These are phyloP conservation scores for Ogataea neopini DNA, from an alignment of 805 yeast genomes.

Conservation along the genomic window DNA sequence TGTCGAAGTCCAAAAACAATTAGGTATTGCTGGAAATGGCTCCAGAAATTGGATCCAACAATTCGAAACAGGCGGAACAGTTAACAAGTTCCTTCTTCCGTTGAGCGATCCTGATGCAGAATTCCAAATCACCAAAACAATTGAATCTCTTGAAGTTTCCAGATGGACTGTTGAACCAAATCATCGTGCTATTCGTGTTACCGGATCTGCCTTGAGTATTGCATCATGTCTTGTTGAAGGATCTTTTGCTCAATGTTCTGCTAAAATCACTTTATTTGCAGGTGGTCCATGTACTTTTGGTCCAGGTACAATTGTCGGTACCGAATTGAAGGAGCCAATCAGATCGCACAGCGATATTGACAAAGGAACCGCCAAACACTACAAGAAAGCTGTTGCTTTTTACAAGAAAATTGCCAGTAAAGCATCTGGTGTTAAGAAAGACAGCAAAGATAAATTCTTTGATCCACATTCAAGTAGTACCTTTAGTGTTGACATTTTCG, in stretches of 20 bases:
- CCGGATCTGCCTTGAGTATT: conserved; percentile 89
- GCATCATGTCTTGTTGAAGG: conserved; percentile 82
- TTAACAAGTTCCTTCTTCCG: conserved; percentile 39
- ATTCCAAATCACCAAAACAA: conserved; percentile 73
- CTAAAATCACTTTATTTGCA: conserved; percentile 84
- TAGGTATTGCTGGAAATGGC: conserved; percentile 39
- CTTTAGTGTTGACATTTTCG: conserved; percentile 86
- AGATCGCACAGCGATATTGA: conserved; percentile 97
- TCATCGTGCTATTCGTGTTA: conserved; percentile 84
- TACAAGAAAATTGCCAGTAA: conserved; percentile 74
- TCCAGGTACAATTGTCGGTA: conserved; percentile 93
- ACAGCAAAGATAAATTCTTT: conserved; percentile 37
- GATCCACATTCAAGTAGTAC: conserved; percentile 50
- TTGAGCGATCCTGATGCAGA: conserved; percentile 54
- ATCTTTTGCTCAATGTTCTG: conserved; percentile 81
- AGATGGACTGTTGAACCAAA: conserved; percentile 84
- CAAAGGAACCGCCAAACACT: conserved; percentile 84
- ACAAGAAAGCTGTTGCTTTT: conserved; percentile 79
- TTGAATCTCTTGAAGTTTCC: conserved; percentile 65
- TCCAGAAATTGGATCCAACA: conserved; percentile 42
- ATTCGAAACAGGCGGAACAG: conserved; percentile 43
- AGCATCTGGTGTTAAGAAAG: conserved; percentile 52
- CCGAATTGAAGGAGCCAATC: conserved; percentile 90
- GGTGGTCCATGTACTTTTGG: conserved; percentile 95
- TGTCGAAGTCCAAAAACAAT: conserved; percentile 37